Conservation (phyloP, 1,139 yeast species). For the Geotrichum armillariae region DNA sequence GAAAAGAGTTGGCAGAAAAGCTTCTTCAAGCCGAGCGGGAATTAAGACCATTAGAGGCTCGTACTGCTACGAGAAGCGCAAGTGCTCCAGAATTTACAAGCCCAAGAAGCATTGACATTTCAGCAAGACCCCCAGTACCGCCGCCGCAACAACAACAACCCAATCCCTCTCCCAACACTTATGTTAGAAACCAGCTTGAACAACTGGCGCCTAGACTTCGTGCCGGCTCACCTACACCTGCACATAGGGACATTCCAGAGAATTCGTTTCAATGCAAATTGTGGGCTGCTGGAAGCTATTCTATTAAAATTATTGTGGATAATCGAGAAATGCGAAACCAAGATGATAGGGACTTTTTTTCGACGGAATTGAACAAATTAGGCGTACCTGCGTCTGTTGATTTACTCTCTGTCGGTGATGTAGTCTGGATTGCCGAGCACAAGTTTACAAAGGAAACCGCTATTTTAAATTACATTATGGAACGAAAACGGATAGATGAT, state of each 20-base stretch:
- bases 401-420: conserved; percentile 80
- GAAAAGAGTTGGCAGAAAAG: conserved; percentile 60
- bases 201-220: conserved; percentile 8
- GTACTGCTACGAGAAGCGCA: background rate
- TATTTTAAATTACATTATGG: conserved; percentile 77
- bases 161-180: conserved; percentile 18
- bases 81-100: conserved; percentile 1
- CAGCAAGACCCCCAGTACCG: conserved; percentile 1
- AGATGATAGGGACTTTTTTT: conserved; percentile 36
- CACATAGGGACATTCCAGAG: background rate
- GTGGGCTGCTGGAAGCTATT: conserved; percentile 59
- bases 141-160: background rate
- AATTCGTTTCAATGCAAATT: conserved; percentile 14
- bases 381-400: conserved; percentile 56
- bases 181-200: conserved; percentile 15
- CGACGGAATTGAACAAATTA: conserved; percentile 50
- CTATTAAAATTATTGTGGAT: conserved; percentile 67
- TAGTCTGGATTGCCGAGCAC: conserved; percentile 82
- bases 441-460: conserved; percentile 58
- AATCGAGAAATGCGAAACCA: conserved; percentile 64
- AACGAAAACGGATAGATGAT: conserved; percentile 87
- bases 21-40: conserved; percentile 50
- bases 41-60: background rate
- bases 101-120: background rate
- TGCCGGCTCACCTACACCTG: background rate